A percentile compares a stretch with the other conserved stretches of the same genome.
phyloP scores from a whole-genome alignment of 2,329 filamentous ascomycete species.

The Chaetothyriales sp. region DNA sequence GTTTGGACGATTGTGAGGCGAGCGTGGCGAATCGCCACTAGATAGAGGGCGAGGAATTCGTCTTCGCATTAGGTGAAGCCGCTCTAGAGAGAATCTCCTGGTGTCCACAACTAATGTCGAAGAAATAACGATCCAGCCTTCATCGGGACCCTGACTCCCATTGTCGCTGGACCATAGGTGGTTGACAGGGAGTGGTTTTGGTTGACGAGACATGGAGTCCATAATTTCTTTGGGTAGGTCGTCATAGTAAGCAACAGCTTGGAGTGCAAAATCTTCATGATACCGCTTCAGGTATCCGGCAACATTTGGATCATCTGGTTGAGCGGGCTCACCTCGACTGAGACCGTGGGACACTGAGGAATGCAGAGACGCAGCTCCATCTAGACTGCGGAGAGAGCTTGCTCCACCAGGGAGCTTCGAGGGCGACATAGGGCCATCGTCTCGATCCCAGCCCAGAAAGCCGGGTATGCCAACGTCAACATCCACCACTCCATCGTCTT shows the following conservation, averaged over 20 bases:
- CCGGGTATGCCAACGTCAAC: slow-evolving; percentile 44
- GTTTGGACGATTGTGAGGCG: not conserved
- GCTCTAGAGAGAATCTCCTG: slow-evolving; percentile 41
- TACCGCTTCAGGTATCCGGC: slow-evolving; percentile 44
- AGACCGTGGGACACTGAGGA: slow-evolving; percentile 29
- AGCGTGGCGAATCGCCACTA: not conserved
- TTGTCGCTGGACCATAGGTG: not conserved
- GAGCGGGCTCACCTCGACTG: slow-evolving; percentile 4
- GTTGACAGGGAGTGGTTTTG: slow-evolving; percentile 4
- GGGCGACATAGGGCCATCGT: slow-evolving; percentile 5
- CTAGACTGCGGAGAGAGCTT: slow-evolving; percentile 37
- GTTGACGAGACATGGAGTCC: slow-evolving; percentile 43
- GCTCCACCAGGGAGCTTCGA: slow-evolving; percentile 7
- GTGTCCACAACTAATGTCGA: slow-evolving; percentile 45
- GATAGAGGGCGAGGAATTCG: not conserved
- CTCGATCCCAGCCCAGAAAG: slow-evolving; percentile 29
- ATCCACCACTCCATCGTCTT: slow-evolving; percentile 47
- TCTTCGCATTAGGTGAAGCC: slow-evolving; percentile 38
- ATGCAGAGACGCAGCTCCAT: slow-evolving; percentile 34
- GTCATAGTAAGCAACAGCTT: slow-evolving; percentile 43
- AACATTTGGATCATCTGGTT: slow-evolving; percentile 40
- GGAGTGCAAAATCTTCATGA: slow-evolving; percentile 46
- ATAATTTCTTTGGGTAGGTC: slow-evolving; percentile 42
- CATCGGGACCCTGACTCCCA: not conserved
- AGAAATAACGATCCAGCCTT: slow-evolving; percentile 41